These are phyloP conservation scores for Cymbidium sinense DNA, from an alignment of 106 monocot species.

Conservation along the genomic window DNA sequence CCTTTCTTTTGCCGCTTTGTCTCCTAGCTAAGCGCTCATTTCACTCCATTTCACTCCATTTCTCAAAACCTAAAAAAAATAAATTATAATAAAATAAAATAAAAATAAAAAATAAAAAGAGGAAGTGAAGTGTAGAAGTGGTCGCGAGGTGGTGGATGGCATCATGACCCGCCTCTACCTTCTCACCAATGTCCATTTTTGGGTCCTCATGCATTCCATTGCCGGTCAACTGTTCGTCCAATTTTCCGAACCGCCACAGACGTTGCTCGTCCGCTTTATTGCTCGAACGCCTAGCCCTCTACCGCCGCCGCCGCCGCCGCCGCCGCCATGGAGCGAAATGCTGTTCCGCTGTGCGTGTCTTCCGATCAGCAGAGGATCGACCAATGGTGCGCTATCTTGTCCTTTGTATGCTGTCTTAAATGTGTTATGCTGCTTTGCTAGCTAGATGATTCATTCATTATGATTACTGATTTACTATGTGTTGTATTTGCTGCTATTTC, in stretches of 20 bases:
- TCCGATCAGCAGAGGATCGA: neutral
- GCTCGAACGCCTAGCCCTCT: neutral
- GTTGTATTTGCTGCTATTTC: no score
- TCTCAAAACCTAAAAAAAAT: no score
- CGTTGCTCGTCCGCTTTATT: neutral
- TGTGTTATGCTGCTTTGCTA: no score
- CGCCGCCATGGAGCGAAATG: neutral
- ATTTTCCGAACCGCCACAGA: neutral
- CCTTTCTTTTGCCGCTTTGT: no score
- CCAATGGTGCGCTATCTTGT: neutral
- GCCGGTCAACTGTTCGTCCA: neutral
- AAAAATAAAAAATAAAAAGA: no score
- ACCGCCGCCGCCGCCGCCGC: neutral
- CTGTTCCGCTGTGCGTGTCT: neutral
- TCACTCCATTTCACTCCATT: no score
- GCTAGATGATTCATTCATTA: no score
- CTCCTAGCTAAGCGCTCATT: no score
- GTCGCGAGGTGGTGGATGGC: slow-evolving; percentile 2
- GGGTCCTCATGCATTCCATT: neutral
- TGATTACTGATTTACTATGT: no score
- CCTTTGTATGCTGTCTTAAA: no score
- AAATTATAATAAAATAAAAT: no score
- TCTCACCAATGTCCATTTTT: neutral
- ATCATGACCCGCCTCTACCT: slow-evolving; percentile 3
- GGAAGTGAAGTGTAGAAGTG: neutral